Conservation (phyloP, 83 land plant species). For the Picea abies region DNA sequence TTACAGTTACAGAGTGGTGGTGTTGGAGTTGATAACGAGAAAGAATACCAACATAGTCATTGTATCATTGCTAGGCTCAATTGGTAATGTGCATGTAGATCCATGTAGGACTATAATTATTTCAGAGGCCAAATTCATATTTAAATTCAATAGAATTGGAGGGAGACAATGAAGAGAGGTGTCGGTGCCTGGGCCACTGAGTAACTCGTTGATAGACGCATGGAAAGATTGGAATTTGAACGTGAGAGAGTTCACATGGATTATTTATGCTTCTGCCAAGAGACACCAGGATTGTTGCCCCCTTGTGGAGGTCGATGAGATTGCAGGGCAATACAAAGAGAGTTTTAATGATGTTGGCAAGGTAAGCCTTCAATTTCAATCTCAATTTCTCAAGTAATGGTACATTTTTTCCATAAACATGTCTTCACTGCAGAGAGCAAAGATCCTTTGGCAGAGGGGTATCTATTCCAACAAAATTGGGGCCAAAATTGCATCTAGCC, state of each 20-base stretch:
- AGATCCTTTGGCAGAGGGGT: no score
- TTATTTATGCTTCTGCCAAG: no score
- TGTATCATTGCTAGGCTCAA: conserved; percentile 32
- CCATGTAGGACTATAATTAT: background rate
- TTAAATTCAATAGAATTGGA: background rate
- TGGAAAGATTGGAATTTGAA: conserved; percentile 37
- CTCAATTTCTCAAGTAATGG: no score
- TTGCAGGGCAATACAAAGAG: conserved; percentile 92
- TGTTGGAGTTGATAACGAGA: conserved; percentile 64
- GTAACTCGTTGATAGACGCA: conserved; percentile 51
- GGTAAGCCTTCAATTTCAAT: conserved; percentile 27
- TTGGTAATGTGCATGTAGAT: conserved; percentile 18
- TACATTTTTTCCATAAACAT: no score
- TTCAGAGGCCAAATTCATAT: background rate
- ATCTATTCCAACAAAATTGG: no score
- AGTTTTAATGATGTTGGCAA: conserved; percentile 76
- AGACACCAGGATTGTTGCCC: no score
- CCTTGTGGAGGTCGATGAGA: conserved; percentile 52
- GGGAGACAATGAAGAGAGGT: background rate
- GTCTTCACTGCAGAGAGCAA: no score
- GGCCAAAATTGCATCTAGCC: no score
- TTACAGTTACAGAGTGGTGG: conserved; percentile 59
- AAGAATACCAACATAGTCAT: no score
- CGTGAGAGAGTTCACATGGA: conserved; percentile 13
- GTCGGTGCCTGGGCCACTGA: conserved; percentile 17